Evolutionary conservation across 2,329 filamentous ascomycete species (phyloP), one percentile per base, ranked within the genome.

Genomic region (Ploettnerulaceae sp.): DNA sequence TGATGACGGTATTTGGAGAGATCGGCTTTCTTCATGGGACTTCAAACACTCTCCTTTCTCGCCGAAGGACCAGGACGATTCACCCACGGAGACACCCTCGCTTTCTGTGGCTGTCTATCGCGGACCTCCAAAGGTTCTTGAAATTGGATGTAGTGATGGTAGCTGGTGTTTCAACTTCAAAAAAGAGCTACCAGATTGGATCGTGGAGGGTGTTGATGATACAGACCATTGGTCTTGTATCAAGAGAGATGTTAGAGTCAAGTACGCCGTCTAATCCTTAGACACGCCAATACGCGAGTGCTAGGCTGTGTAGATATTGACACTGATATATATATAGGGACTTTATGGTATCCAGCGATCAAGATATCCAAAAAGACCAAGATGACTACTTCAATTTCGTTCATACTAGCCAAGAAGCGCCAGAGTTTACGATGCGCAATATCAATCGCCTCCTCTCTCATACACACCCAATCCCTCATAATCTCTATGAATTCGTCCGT

Each of bases 161-260:
- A 39, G 20, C 14, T 64, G 61, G 60, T 62, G 58, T 42, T 55
- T 60, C 20, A 48, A 49, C 12, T 50, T 57, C 24, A 63, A 62
- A 46, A 45, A 47, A 11, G 52, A 57, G 21, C 48, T 58, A 32
- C 53, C 58, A 6, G 54, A 52, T 31, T 64, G 61, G 61, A 50
- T 57, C n/a, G 49, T 64, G 22, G 54, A 63, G 25, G 61, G 60
- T 5, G 17, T 62, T 12, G 61, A 63, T 53, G 58, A 63, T 37
- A 53, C 53, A 2, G 50, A 59, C 47, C 58, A 61, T 32, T 63
- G 61, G 61, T 36, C 48, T 11, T 57, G 55, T 34, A 39, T 54
- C 7, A 41, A 52, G 5, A 47, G 32, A 29, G 51, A 54, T 18
- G 14, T 52, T 11, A 29, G 38, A 2, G 12, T 55, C 4, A 44